Evolutionary conservation across 441 rosid genomes (phyloP).

Genomic region (Eutrema salsugineum): DNA sequence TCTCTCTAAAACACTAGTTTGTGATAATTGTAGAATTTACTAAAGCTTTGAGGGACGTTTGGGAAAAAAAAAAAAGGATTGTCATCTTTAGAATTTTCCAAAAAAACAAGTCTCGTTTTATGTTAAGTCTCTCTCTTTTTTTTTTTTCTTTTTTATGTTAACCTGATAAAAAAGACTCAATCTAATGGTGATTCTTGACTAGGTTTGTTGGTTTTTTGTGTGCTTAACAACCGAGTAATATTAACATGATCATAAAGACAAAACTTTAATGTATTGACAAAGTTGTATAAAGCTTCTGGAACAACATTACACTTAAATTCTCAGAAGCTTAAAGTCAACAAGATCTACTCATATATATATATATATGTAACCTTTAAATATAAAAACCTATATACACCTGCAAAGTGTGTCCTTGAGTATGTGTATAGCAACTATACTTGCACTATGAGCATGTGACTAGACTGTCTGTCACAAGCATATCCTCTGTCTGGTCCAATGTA

Average conservation of each 20-base stretch:
- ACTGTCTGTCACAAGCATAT: constrained; percentile 45
- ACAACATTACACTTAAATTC: constrained; percentile 15
- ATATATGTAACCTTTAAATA: constrained; percentile 22
- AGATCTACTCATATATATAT: constrained; percentile 8
- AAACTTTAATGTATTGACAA: constrained; percentile 28
- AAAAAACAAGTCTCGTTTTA: too few relatives aligned
- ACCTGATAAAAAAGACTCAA: background rate
- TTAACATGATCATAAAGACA: constrained; percentile 10
- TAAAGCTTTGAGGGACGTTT: too few relatives aligned
- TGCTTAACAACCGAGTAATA: background rate
- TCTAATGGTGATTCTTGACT: constrained; percentile 13
- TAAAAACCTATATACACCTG: constrained; percentile 29
- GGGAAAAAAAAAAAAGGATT: too few relatives aligned
- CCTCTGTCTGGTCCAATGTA: constrained; percentile 51
- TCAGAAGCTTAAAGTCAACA: constrained; percentile 7
- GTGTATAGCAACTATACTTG: constrained; percentile 28
- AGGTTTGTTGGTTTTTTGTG: constrained; percentile 14
- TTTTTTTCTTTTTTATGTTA: too few relatives aligned
- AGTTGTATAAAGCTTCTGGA: constrained; percentile 13
- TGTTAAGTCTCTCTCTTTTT: too few relatives aligned
- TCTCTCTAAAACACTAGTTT: too few relatives aligned
- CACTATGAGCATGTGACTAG: constrained; percentile 70
- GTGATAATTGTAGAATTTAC: too few relatives aligned
- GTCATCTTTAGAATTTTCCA: too few relatives aligned
- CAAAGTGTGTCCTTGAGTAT: constrained; percentile 26